Evolutionary conservation across 164 flowering plant genomes (phyloP).

Genomic region (Annona squamosa): DNA sequence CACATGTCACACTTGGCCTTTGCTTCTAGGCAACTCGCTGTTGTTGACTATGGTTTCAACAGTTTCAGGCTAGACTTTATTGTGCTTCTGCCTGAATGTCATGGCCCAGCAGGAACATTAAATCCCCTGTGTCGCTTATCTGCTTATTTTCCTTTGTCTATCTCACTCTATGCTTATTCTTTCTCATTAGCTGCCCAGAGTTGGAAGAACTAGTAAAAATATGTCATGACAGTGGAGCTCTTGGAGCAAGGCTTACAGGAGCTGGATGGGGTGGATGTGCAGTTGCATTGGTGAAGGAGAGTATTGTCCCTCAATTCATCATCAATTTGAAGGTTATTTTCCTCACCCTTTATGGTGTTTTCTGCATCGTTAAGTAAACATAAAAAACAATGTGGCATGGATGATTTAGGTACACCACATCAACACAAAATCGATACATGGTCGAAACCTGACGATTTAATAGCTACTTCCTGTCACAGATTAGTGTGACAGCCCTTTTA

Average conservation of each 20-base stretch:
- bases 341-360: neutral
- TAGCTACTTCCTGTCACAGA: neutral
- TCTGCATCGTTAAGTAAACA: neutral
- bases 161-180: neutral
- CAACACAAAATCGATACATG: neutral
- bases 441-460: neutral
- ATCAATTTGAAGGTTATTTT: constrained; percentile 60
- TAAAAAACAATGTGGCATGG: neutral
- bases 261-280: constrained; percentile 99
- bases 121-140: neutral
- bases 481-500: neutral
- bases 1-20: too few relatives aligned
- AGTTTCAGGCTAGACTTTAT: neutral
- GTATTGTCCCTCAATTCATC: constrained; percentile 54
- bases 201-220: constrained; percentile 80
- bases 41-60: too few relatives aligned
- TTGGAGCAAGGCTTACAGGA: constrained; percentile 98
- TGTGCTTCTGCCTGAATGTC: neutral
- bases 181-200: constrained; percentile 69
- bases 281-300: constrained; percentile 79
- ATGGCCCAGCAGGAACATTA: neutral
- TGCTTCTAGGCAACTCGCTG: too few relatives aligned
- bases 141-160: neutral
- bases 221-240: constrained; percentile 69
- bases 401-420: neutral